A percentile compares a stretch with the other conserved stretches of the same genome.
phyloP scores from a whole-genome alignment of 2,329 filamentous ascomycete genomes.

The Epicoccum sorghinum region DNA sequence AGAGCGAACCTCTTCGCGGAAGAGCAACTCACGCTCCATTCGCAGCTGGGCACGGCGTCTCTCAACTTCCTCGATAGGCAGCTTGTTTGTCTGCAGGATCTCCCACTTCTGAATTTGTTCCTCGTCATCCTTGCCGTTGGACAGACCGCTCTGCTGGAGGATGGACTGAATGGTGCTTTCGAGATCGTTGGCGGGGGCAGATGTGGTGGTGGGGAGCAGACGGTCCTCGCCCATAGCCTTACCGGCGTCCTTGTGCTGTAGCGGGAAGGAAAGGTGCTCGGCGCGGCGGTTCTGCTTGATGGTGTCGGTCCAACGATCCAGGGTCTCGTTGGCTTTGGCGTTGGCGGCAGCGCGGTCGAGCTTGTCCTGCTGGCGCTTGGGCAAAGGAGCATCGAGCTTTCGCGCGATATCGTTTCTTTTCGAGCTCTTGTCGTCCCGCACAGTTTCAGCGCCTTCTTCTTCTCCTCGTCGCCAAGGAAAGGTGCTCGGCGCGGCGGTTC shows the following conservation, averaged over 20 bases:
- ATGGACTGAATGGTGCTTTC: slow-evolving; percentile 87
- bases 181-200: slow-evolving; percentile 76
- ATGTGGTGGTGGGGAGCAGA: slow-evolving; percentile 63
- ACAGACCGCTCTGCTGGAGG: slow-evolving; percentile 83
- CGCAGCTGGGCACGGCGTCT: slow-evolving; percentile 76
- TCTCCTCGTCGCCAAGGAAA: no score
- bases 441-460: slow-evolving; percentile 79
- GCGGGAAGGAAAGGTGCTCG: slow-evolving; percentile 87
- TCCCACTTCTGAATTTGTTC: slow-evolving; percentile 72
- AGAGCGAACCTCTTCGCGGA: slow-evolving; percentile 84
- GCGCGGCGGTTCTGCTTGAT: slow-evolving; percentile 92
- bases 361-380: slow-evolving; percentile 84
- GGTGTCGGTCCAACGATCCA: slow-evolving; percentile 91
- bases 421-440: slow-evolving; percentile 68
- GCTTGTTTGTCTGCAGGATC: slow-evolving; percentile 71
- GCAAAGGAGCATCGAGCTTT: slow-evolving; percentile 81
- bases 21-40: slow-evolving; percentile 81
- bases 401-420: slow-evolving; percentile 63
- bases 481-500: slow-evolving; percentile 87
- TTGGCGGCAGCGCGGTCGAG: slow-evolving; percentile 83
- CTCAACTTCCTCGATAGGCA: slow-evolving; percentile 75
- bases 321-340: slow-evolving; percentile 87
- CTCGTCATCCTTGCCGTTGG: slow-evolving; percentile 65
- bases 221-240: slow-evolving; percentile 66
- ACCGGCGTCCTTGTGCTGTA: slow-evolving; percentile 72